A percentile compares a stretch with the other conserved stretches of the same genome.
Conservation (phyloP, 306 rosid genomes). For the Elaeagnus macrophylla region DNA sequence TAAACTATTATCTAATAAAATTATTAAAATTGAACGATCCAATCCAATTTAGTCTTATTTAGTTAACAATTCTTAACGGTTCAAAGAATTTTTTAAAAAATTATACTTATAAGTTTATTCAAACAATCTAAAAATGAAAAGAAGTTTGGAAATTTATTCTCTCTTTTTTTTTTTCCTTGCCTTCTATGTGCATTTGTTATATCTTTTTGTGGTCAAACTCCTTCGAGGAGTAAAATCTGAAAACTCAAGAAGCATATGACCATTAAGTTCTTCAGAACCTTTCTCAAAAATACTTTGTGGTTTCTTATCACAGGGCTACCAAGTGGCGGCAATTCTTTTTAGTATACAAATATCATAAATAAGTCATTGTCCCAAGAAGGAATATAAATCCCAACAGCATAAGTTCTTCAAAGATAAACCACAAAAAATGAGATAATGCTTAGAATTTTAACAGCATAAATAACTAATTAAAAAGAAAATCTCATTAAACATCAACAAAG, state of each 20-base stretch:
- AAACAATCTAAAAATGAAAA: not conserved
- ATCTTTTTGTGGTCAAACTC: conserved; percentile 24
- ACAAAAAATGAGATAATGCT: not conserved
- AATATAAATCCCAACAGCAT: conserved; percentile 62
- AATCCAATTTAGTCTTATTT: no score
- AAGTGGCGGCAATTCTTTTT: conserved; percentile 29
- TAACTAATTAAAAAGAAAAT: no score
- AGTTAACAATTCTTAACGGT: no score
- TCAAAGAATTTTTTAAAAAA: no score
- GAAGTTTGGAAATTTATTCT: not conserved
- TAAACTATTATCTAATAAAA: no score
- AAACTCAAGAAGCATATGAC: conserved; percentile 24
- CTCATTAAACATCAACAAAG: no score
- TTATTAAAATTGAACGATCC: no score
- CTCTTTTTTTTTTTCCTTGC: conserved; percentile 16
- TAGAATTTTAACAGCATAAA: conserved; percentile 6
- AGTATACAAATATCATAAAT: conserved; percentile 41
- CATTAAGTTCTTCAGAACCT: not conserved
- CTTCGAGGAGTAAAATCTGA: conserved; percentile 20
- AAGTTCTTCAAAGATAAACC: conserved; percentile 38
- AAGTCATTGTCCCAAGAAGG: conserved; percentile 27
- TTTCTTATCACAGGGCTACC: conserved; percentile 43
- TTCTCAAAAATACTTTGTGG: not conserved
- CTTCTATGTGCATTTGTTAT: conserved; percentile 27
- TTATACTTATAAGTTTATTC: no score